Evolutionary conservation across 345 rosid genomes (phyloP), one percentile per base, ranked within the genome.

Genomic region (Acer saccharum): DNA sequence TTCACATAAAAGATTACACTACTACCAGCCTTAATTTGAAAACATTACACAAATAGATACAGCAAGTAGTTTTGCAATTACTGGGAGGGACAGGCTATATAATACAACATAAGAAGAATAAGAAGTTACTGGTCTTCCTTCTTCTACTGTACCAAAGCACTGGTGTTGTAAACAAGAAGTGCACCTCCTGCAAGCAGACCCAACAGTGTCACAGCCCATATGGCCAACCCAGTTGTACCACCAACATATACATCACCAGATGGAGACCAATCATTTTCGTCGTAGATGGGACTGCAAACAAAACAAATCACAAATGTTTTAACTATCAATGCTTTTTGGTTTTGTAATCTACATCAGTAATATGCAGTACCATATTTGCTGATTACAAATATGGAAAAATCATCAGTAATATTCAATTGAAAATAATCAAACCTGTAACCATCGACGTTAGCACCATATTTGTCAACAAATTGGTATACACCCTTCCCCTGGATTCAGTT

Each of bases 141-240:
- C 35, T 35, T 35, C 25, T 89, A 96, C 90, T 90, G 97, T 71
- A 65, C 82, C 95, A 94, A 89, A 69, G 98, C 98, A 87, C 99
- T 96, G n/a, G 98, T 94, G 91, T 73, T 94, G 97, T 94, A 94
- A 46, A 94, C 99, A 54, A 92, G 97, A 79, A 91, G 97, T 35
- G 92, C 98, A 41, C 97, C 97, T 69, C 97, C 97, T 7, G 94
- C 92, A 0, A 94, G 99, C 32, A 96, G 39, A 0, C 95, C 98
- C 39, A 83, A 75, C 10, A 96, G 86, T 39, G 99, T 96, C 21
- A 91, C 92, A 0, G 98, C 99, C 98, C 99, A 96, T 63, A 96
- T 96, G 9, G 90, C 91, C 87, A 96, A 90, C 2, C 99, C 98
- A 27, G 95, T 92, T 0, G 74, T 2, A 2, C 97, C 98, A 3